Conservation (phyloP, 2,329 filamentous ascomycete genomes). For the Chrysoporthe puriensis region DNA sequence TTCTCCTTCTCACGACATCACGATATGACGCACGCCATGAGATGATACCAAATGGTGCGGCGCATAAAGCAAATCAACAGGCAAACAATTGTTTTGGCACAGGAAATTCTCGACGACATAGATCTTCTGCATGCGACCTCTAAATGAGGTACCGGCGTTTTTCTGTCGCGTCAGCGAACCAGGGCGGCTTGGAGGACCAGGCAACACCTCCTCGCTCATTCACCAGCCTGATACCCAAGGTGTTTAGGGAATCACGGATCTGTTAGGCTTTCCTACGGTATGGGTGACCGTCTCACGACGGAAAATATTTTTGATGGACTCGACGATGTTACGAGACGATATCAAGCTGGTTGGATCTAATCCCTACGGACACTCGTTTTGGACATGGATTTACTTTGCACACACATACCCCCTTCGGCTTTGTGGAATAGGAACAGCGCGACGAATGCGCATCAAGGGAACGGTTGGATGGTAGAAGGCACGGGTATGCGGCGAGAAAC, state of each 20-base stretch:
- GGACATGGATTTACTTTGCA: neutral
- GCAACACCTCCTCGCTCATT: neutral
- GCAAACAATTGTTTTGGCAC: constrained; percentile 8
- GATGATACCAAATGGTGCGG: constrained; percentile 13
- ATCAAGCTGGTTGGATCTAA: neutral
- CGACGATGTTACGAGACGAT: constrained; percentile 16
- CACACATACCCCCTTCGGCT: neutral
- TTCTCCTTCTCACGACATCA: constrained; percentile 24
- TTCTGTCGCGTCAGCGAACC: neutral
- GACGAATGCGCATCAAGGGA: neutral
- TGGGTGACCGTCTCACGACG: neutral
- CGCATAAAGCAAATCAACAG: constrained; percentile 16
- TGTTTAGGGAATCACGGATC: neutral
- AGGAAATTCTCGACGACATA: neutral
- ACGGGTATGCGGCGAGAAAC: neutral
- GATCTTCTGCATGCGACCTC: neutral
- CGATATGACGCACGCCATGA: constrained; percentile 10
- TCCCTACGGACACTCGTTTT: neutral
- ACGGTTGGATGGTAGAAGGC: neutral
- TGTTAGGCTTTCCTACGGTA: constrained; percentile 10
- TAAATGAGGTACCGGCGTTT: constrained; percentile 1
- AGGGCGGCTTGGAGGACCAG: neutral
- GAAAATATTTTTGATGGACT: constrained; percentile 2
- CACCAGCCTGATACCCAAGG: constrained; percentile 4
- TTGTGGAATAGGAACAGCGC: neutral